These are phyloP conservation scores for Thelonectria discophora DNA, from an alignment of 2,329 filamentous ascomycete species.

Conservation along the genomic window DNA sequence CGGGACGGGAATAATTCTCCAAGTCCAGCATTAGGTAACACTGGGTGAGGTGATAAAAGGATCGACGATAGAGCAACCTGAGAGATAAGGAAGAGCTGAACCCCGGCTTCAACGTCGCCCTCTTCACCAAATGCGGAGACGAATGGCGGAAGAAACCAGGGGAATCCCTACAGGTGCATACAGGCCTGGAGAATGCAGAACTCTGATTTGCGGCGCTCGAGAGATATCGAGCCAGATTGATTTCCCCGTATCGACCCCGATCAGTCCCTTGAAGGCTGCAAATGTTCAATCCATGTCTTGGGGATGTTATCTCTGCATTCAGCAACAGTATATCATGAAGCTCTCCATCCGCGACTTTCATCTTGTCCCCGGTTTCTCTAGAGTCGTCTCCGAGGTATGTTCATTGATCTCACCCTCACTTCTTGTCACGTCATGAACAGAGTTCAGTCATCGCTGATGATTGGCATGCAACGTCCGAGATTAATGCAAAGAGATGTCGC, in stretches of 20 bases:
- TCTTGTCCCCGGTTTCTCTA: no score
- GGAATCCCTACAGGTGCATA: conserved; percentile 1
- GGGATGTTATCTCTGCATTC: no score
- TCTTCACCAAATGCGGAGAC: conserved; percentile 4
- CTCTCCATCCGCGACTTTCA: no score
- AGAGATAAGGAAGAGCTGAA: conserved; percentile 19
- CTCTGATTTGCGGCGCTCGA: not conserved
- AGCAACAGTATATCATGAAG: no score
- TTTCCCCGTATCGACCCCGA: not conserved
- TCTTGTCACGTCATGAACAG: no score
- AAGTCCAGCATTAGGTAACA: conserved; percentile 20
- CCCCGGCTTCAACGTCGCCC: not conserved
- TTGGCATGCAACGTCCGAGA: no score
- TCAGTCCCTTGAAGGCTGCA: not conserved
- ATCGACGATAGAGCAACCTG: not conserved
- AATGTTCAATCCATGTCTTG: not conserved
- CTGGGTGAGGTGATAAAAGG: conserved; percentile 9
- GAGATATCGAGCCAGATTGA: not conserved
- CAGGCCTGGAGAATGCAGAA: not conserved
- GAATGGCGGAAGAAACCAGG: conserved; percentile 2
- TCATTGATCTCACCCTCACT: no score
- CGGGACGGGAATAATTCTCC: conserved; percentile 4
- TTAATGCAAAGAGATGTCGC: no score
- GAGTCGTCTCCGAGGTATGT: no score
- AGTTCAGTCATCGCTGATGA: no score